A percentile compares a stretch with the other conserved stretches of the same genome.
phyloP scores from a whole-genome alignment of 495 filamentous ascomycete genomes.

The Penicillium coprophilum region DNA sequence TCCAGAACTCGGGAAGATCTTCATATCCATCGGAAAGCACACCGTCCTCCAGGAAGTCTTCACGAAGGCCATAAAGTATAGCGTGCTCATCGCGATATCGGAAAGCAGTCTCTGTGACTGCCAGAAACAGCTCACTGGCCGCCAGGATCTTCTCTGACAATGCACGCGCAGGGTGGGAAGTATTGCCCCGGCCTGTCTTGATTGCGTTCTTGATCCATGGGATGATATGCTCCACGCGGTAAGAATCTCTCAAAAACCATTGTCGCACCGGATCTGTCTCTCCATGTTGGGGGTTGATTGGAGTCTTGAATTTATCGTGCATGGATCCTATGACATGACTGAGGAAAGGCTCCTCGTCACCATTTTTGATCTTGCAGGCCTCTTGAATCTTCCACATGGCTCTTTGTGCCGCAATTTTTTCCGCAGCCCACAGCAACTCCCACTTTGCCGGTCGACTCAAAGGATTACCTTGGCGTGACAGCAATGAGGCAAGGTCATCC shows the following conservation, averaged over 20 bases:
- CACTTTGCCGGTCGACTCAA: constrained; percentile 67
- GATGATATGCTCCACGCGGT: constrained; percentile 69
- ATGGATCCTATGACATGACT: constrained; percentile 67
- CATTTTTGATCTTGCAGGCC: constrained; percentile 44
- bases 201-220: constrained; percentile 73
- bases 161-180: constrained; percentile 33
- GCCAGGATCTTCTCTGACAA: constrained; percentile 63
- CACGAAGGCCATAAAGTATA: constrained; percentile 65
- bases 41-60: constrained; percentile 65
- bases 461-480: constrained; percentile 54
- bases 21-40: constrained; percentile 60
- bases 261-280: constrained; percentile 72
- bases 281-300: constrained; percentile 49
- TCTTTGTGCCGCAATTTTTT: constrained; percentile 83
- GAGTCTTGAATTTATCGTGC: constrained; percentile 66
- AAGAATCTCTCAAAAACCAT: constrained; percentile 79
- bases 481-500: constrained; percentile 64
- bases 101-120: constrained; percentile 69
- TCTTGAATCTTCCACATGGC: constrained; percentile 79
- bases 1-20: constrained; percentile 77
- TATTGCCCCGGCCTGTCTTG: constrained; percentile 51
- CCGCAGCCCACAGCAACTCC: constrained; percentile 83
- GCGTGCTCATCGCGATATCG: constrained; percentile 68
- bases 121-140: constrained; percentile 74
- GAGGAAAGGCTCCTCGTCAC: constrained; percentile 57